Conservation (phyloP, 2,329 filamentous ascomycete species). For the Colletotrichum nymphaeae region DNA sequence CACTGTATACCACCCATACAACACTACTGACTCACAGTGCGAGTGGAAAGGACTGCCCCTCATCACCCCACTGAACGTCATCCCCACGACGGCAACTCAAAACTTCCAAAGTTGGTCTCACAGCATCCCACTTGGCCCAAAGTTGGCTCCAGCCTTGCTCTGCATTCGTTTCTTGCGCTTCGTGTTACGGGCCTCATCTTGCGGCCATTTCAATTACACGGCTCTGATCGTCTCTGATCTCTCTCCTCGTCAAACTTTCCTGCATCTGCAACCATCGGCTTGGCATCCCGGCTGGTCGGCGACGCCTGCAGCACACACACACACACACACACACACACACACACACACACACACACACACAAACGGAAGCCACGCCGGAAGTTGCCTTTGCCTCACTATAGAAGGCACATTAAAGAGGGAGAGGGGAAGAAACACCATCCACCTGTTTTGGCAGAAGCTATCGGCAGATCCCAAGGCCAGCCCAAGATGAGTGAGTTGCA, state of each 20-base stretch:
- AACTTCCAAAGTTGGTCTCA: conserved; percentile 12
- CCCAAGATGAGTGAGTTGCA: conserved; percentile 82
- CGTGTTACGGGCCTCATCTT: not conserved
- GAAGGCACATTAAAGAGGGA: not conserved
- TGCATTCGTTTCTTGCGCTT: not conserved
- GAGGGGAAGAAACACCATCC: not conserved
- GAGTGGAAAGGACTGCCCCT: conserved; percentile 8
- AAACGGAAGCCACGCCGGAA: too few relatives aligned
- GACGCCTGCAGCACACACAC: conserved; percentile 1
- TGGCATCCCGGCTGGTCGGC: not conserved
- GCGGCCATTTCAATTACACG: not conserved
- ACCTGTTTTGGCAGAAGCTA: not conserved
- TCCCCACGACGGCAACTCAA: conserved; percentile 24
- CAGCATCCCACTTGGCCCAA: not conserved
- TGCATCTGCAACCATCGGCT: not conserved
- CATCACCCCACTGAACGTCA: conserved; percentile 36
- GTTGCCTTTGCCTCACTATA: too few relatives aligned
- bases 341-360: not conserved
- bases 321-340: not conserved
- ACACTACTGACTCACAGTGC: not conserved
- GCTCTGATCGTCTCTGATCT: not conserved
- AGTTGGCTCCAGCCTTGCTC: not conserved
- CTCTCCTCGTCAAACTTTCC: not conserved
- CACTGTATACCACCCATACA: not conserved
- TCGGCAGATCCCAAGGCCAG: not conserved